phyloP scores from a whole-genome alignment of 1,284 basidiomycete genomes.

The Irpex sp. region DNA sequence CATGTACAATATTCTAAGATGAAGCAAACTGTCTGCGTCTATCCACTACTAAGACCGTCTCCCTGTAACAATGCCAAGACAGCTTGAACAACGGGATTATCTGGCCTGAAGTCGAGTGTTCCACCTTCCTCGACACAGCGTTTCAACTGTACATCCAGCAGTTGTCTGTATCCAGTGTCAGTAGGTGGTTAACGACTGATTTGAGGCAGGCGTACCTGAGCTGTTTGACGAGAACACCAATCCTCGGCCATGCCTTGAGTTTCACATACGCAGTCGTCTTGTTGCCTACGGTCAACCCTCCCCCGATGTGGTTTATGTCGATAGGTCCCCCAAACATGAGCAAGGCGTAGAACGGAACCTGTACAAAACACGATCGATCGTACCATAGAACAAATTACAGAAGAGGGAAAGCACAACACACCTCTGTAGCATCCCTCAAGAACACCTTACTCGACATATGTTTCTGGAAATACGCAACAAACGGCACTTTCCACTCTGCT shows the following conservation, averaged over 20 bases:
- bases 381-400: neutral
- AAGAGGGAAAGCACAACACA: slow-evolving; percentile 27
- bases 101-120: slow-evolving; percentile 42
- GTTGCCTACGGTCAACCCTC: slow-evolving; percentile 68
- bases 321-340: slow-evolving; percentile 84
- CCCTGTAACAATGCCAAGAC: slow-evolving; percentile 68
- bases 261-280: slow-evolving; percentile 44
- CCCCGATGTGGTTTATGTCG: slow-evolving; percentile 74
- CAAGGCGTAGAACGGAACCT: slow-evolving; percentile 85
- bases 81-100: slow-evolving; percentile 60
- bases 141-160: slow-evolving; percentile 71
- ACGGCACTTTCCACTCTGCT: slow-evolving; percentile 72
- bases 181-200: neutral
- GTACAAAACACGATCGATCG: neutral
- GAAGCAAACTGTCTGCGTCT: neutral
- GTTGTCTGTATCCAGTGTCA: slow-evolving; percentile 36
- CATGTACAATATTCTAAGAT: neutral
- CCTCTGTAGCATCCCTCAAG: slow-evolving; percentile 86
- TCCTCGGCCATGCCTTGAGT: slow-evolving; percentile 81
- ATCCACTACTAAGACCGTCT: slow-evolving; percentile 42
- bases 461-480: slow-evolving; percentile 83
- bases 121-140: slow-evolving; percentile 52
- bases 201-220: slow-evolving; percentile 52
- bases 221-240: slow-evolving; percentile 88
- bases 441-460: slow-evolving; percentile 85